Conservation (phyloP, 192 early-diverging fungal genomes). For the Backusella morwellensis region DNA sequence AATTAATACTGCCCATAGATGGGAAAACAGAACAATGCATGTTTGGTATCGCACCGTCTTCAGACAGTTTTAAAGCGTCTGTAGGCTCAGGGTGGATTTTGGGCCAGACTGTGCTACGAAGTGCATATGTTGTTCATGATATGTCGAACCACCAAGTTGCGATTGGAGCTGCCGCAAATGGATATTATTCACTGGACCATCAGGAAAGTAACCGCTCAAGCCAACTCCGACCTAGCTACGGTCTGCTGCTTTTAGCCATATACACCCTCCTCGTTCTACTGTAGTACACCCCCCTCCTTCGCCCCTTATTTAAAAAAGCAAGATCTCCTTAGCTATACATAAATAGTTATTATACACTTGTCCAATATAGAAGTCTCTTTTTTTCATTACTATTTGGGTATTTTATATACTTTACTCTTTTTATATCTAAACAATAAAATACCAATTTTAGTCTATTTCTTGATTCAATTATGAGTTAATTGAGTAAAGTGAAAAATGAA, state of each 20-base stretch:
- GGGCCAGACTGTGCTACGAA: constrained; percentile 22
- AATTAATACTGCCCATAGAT: constrained; percentile 24
- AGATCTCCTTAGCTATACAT: background rate
- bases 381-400: background rate
- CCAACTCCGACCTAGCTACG: background rate
- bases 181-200: background rate
- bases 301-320: background rate
- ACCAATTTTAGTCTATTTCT: background rate
- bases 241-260: background rate
- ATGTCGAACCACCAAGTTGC: constrained; percentile 23
- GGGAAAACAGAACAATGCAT: constrained; percentile 19
- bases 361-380: background rate
- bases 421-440: background rate
- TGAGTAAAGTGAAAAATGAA: background rate
- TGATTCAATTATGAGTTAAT: background rate
- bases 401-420: background rate
- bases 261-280: background rate
- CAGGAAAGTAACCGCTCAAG: background rate
- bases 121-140: constrained; percentile 25
- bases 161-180: constrained; percentile 17
- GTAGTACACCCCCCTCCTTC: background rate
- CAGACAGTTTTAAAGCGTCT: background rate
- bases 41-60: constrained; percentile 29
- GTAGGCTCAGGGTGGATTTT: constrained; percentile 23
- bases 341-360: background rate